Evolutionary conservation across 1,139 yeast species (phyloP).

Genomic region (Casaregolazyma suthepensis): DNA sequence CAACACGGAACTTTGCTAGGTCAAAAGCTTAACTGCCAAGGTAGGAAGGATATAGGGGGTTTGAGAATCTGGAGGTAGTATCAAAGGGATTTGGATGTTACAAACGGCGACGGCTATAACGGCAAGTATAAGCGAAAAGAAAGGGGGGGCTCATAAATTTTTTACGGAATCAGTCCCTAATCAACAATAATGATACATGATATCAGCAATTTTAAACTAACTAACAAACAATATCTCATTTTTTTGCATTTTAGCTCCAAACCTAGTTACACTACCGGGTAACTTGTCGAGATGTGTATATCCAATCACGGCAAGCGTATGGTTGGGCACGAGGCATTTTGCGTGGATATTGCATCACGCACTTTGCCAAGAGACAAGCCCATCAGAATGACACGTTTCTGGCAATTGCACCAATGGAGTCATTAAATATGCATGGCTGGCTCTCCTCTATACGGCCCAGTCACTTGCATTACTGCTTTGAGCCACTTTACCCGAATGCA

Average conservation of each 20-base stretch:
- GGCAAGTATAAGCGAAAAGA: no score
- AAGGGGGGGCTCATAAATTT: no score
- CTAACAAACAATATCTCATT: not conserved
- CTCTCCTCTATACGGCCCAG: not conserved
- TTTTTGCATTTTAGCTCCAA: not conserved
- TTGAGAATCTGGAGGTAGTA: not conserved
- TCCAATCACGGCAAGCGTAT: not conserved
- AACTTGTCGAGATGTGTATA: not conserved
- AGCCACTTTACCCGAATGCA: not conserved
- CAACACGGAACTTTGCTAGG: not conserved
- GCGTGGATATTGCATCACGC: not conserved
- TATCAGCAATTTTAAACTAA: not conserved
- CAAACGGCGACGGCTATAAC: no score
- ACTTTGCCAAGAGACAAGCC: not conserved
- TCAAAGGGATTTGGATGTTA: no score
- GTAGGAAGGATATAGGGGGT: not conserved
- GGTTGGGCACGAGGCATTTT: not conserved
- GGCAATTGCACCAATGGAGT: not conserved
- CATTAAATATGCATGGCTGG: not conserved
- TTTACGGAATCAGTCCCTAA: no score
- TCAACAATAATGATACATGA: no score
- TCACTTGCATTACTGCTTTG: not conserved
- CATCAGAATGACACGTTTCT: not conserved
- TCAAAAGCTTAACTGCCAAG: not conserved
- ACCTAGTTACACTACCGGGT: not conserved